These are phyloP conservation scores for Phytophthora capsici DNA, from an alignment of 352 stramenopile species.

Conservation along the genomic window DNA sequence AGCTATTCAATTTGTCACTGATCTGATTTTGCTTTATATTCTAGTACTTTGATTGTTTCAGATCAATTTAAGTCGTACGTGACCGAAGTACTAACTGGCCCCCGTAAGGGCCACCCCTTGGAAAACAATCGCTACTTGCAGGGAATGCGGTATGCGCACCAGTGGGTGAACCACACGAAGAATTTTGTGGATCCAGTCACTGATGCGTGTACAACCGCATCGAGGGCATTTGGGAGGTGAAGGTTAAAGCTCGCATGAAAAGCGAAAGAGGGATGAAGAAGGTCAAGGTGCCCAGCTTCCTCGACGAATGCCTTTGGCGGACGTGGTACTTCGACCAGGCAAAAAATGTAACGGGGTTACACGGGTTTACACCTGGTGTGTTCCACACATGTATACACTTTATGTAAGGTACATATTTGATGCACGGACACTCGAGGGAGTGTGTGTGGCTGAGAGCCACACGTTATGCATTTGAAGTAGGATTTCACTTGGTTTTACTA, in stretches of 20 bases:
- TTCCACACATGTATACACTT: too few species aligned
- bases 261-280: neutral
- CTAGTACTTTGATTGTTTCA: conserved; percentile 2
- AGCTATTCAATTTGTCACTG: neutral
- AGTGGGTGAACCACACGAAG: conserved; percentile 13
- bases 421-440: too few species aligned
- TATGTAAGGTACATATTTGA: too few species aligned
- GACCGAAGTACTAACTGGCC: conserved; percentile 3
- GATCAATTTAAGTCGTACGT: conserved; percentile 15
- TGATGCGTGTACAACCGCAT: conserved; percentile 4
- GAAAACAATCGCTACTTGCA: conserved; percentile 4
- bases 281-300: neutral
- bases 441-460: too few species aligned
- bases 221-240: neutral
- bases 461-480: too few species aligned
- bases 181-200: neutral
- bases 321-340: neutral
- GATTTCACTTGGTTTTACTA: too few species aligned
- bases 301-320: neutral
- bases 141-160: conserved; percentile 4
- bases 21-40: neutral
- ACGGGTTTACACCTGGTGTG: too few species aligned
- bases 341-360: too few species aligned
- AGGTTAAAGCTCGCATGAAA: neutral
- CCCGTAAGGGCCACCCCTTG: neutral